phyloP scores from a whole-genome alignment of 345 rosid genomes.

The Gossypium longicalyx region DNA sequence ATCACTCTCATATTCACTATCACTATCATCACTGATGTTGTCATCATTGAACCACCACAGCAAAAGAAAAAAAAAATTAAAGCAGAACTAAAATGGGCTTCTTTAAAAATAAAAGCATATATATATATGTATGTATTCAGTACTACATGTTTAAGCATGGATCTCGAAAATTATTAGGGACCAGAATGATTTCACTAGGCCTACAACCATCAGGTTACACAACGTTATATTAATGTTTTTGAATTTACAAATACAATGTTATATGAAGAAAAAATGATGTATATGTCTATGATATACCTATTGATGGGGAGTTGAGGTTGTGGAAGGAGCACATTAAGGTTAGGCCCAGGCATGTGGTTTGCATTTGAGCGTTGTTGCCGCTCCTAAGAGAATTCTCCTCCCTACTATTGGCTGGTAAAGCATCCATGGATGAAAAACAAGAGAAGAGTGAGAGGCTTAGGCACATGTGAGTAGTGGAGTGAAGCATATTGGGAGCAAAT shows the following conservation, averaged over 20 bases:
- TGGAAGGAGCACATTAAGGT: not conserved
- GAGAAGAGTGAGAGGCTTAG: not conserved
- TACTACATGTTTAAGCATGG: not conserved
- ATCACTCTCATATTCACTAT: not conserved
- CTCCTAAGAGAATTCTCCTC: not conserved
- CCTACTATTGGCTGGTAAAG: too few species aligned
- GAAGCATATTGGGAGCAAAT: not conserved
- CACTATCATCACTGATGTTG: not conserved
- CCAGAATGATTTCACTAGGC: not conserved
- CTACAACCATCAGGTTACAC: not conserved
- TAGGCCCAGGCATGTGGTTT: not conserved
- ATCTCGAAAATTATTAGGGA: not conserved
- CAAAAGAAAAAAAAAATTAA: not conserved
- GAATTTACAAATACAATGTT: too few species aligned
- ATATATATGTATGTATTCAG: too few species aligned
- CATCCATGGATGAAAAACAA: not conserved
- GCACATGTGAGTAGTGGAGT: not conserved
- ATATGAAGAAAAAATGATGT: too few species aligned
- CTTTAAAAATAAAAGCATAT: too few species aligned
- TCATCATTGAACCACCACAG: not conserved
- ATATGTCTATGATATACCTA: too few species aligned
- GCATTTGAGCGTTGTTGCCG: too few species aligned
- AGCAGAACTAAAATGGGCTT: too few species aligned
- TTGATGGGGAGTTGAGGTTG: not conserved
- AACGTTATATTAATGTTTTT: too few species aligned